These are phyloP conservation scores for Butyriboletus appendiculatus DNA, from an alignment of 1,284 basidiomycete genomes.

Conservation along the genomic window DNA sequence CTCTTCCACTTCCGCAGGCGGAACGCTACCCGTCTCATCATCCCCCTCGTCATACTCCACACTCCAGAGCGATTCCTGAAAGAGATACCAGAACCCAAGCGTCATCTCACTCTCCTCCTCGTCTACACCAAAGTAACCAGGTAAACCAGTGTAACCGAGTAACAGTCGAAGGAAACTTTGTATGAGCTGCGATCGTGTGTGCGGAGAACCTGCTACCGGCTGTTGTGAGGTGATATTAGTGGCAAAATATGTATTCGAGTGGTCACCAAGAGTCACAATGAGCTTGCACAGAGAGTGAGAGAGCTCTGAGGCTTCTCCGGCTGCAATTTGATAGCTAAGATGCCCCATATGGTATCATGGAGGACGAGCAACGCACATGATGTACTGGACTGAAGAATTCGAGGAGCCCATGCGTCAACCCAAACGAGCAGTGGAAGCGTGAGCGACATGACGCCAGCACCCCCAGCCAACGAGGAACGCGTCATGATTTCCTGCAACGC, in stretches of 20 bases:
- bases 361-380: slow-evolving; percentile 34
- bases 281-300: slow-evolving; percentile 78
- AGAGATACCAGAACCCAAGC: slow-evolving; percentile 83
- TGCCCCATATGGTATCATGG: neutral
- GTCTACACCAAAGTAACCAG: slow-evolving; percentile 76
- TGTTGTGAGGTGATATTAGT: slow-evolving; percentile 55
- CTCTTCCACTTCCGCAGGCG: slow-evolving; percentile 37
- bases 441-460: slow-evolving; percentile 68
- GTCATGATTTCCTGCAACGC: slow-evolving; percentile 77
- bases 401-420: slow-evolving; percentile 56
- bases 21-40: slow-evolving; percentile 37
- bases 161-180: slow-evolving; percentile 74
- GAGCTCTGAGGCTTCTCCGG: slow-evolving; percentile 51
- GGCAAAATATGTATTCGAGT: slow-evolving; percentile 81
- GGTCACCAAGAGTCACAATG: slow-evolving; percentile 79
- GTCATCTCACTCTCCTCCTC: slow-evolving; percentile 88
- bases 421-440: slow-evolving; percentile 84
- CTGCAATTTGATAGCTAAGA: slow-evolving; percentile 13
- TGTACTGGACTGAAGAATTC: slow-evolving; percentile 52
- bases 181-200: slow-evolving; percentile 49
- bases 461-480: slow-evolving; percentile 69
- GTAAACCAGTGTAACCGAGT: slow-evolving; percentile 74
- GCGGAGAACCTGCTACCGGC: slow-evolving; percentile 29
- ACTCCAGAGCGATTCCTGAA: slow-evolving; percentile 86
- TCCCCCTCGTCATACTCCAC: slow-evolving; percentile 59